Evolutionary conservation across 2,329 filamentous ascomycete species (phyloP), one percentile per base, ranked within the genome.

Genomic region (Trichoderma sp.): DNA sequence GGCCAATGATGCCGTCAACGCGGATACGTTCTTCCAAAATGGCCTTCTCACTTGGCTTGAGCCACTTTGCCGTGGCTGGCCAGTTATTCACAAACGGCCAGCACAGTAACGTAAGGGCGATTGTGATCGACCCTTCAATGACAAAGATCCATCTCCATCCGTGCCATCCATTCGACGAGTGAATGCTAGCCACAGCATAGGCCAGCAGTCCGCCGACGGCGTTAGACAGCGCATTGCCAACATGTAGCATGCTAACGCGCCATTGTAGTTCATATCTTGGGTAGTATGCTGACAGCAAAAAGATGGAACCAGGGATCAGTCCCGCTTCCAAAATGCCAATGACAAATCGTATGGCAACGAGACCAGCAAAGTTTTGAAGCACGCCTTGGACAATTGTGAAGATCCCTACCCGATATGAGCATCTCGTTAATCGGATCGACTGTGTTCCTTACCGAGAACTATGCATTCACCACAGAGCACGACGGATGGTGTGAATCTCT

Each of bases 301-400:
- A 74, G 22, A 74, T 71, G 13, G 71, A 73, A 32, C 73, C 72
- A 0, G 73, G 73, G 25, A 74, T 74, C 5, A 74, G 68, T 8
- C 72, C 73, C 1, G 73, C 70, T 34, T 74, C 73, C 13, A 74
- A 72, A 5, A 74, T 64, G 4, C 73, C 73, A 10, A 74, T 68
- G 25, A 74, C 53, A 34, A 74, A 70, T 7, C 73, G 68, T 3
- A 72, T 72, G 6, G 67, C 68, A 10, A 73, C 35, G 2, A 74
- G 69, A 12, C 71, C 71, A 5, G 69, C 69, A 54, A 72, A 72
- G 1, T 64, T 67, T n/a, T 70, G 60, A 3, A 73, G 71, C 25
- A 76, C 74, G 2, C 70, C 74, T 64, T 75, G 73, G 12, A 68
- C 70, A 2, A 75, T 58, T 5, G 73, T 76, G 19, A 74, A 69